A percentile compares a stretch with the other conserved stretches of the same genome.
phyloP scores from a whole-genome alignment of 805 yeast genomes.

The Clavispora vitiphila region DNA sequence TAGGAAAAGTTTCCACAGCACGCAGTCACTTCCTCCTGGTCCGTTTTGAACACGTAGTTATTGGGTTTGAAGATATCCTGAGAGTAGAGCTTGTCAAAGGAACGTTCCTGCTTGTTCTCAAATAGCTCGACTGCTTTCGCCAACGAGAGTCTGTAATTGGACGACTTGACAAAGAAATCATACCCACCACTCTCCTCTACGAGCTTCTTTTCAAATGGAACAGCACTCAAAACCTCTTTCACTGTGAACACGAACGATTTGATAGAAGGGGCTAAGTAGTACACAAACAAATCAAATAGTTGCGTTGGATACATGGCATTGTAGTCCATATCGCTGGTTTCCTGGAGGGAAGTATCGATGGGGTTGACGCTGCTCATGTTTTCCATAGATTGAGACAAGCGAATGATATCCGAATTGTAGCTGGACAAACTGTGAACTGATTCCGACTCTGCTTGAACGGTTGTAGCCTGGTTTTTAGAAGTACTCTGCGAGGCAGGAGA shows the following conservation, averaged over 20 bases:
- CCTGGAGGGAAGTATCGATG: slow-evolving; percentile 15
- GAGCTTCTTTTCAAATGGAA: slow-evolving; percentile 45
- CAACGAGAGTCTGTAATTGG: slow-evolving; percentile 44
- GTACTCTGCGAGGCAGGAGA: neutral
- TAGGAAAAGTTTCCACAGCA: slow-evolving; percentile 77
- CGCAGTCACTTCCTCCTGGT: slow-evolving; percentile 79
- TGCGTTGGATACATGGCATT: slow-evolving; percentile 33
- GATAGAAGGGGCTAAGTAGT: slow-evolving; percentile 67
- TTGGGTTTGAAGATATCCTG: slow-evolving; percentile 45
- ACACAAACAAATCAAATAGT: slow-evolving; percentile 62
- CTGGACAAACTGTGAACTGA: slow-evolving; percentile 22
- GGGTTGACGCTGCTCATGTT: slow-evolving; percentile 16
- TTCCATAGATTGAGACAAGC: slow-evolving; percentile 25
- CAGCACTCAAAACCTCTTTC: slow-evolving; percentile 52
- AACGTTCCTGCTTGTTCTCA: slow-evolving; percentile 49
- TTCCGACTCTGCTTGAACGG: slow-evolving; percentile 7
- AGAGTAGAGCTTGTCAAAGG: slow-evolving; percentile 54
- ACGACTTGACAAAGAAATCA: slow-evolving; percentile 33
- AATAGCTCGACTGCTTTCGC: slow-evolving; percentile 50
- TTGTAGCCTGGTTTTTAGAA: neutral
- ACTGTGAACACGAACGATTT: slow-evolving; percentile 62
- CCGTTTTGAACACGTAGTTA: slow-evolving; percentile 41
- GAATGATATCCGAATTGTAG: slow-evolving; percentile 13
- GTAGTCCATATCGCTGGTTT: slow-evolving; percentile 15
- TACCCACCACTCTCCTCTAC: slow-evolving; percentile 17